phyloP scores from a whole-genome alignment of 2,329 filamentous ascomycete species.

The Xylaria sp. region DNA sequence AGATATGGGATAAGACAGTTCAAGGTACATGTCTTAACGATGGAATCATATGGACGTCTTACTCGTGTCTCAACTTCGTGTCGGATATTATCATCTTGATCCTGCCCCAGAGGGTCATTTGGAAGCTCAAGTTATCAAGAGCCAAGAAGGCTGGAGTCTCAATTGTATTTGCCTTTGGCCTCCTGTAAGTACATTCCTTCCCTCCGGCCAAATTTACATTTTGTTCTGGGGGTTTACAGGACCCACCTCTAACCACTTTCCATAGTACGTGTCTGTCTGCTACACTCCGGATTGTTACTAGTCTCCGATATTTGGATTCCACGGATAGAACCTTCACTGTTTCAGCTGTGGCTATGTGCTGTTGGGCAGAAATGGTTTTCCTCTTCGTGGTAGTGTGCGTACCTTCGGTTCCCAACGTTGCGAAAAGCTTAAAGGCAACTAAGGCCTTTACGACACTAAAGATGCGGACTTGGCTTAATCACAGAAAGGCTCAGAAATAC shows the following conservation, averaged over 20 bases:
- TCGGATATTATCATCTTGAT: constrained; percentile 40
- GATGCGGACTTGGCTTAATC: not conserved
- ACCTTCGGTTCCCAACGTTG: not conserved
- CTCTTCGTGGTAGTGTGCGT: not conserved
- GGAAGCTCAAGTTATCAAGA: constrained; percentile 24
- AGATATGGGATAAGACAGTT: constrained; percentile 37
- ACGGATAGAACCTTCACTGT: not conserved
- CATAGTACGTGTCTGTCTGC: not conserved
- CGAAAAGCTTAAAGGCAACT: not conserved
- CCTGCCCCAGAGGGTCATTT: constrained; percentile 42
- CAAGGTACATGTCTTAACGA: constrained; percentile 34
- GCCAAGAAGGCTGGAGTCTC: constrained; percentile 13
- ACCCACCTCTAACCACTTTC: not conserved
- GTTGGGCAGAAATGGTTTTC: not conserved
- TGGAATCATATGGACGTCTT: constrained; percentile 27
- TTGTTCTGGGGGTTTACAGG: not conserved
- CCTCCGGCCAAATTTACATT: not conserved
- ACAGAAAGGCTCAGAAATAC: not conserved
- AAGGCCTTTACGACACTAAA: not conserved
- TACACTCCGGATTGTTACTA: not conserved
- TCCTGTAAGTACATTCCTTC: not conserved
- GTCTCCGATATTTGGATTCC: not conserved
- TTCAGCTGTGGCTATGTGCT: not conserved
- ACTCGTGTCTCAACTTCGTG: constrained; percentile 34
- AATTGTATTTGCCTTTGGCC: constrained; percentile 14